Evolutionary conservation across 768 basidiomycete genomes (phyloP).

Genomic region (Rhizopogon vulgaris): DNA sequence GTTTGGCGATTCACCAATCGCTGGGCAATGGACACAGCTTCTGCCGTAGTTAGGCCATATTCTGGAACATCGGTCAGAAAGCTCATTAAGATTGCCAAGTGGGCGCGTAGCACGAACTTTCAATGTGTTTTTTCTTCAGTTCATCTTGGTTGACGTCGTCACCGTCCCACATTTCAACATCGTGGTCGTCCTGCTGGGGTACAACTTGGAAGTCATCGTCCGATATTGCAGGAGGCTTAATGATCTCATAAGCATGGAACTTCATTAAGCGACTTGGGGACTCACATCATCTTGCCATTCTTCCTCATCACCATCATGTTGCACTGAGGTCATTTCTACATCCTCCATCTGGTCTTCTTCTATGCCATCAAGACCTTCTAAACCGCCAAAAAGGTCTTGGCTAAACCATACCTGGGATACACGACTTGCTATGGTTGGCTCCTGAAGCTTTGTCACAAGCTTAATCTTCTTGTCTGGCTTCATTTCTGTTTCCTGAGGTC

Average conservation of each 20-base stretch:
- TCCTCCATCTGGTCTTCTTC: constrained; percentile 24
- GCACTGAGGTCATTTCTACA: constrained; percentile 20
- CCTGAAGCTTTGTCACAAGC: constrained; percentile 43
- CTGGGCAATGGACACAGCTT: constrained; percentile 89
- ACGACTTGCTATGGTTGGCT: constrained; percentile 34
- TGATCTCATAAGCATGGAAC: constrained; percentile 6
- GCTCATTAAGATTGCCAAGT: background rate
- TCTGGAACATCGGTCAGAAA: constrained; percentile 37
- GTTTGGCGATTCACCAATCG: constrained; percentile 85
- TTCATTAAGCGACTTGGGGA: background rate
- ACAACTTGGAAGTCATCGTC: constrained; percentile 72
- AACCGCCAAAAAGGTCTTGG: constrained; percentile 79
- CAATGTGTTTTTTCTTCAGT: constrained; percentile 54
- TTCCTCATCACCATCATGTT: constrained; percentile 26
- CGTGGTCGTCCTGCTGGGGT: constrained; percentile 50
- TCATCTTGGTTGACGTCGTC: constrained; percentile 72
- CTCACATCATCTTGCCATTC: constrained; percentile 23
- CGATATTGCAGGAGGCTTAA: constrained; percentile 12
- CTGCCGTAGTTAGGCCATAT: constrained; percentile 77
- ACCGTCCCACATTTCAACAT: constrained; percentile 74
- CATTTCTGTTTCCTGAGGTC: constrained; percentile 18
- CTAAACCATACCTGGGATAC: constrained; percentile 92
- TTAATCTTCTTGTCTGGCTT: constrained; percentile 43
- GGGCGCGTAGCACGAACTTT: constrained; percentile 41
- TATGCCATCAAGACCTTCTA: constrained; percentile 38